A percentile compares a stretch with the other conserved stretches of the same genome.
phyloP scores from a whole-genome alignment of 2,329 filamentous ascomycete species.

The Alternaria brassicae region DNA sequence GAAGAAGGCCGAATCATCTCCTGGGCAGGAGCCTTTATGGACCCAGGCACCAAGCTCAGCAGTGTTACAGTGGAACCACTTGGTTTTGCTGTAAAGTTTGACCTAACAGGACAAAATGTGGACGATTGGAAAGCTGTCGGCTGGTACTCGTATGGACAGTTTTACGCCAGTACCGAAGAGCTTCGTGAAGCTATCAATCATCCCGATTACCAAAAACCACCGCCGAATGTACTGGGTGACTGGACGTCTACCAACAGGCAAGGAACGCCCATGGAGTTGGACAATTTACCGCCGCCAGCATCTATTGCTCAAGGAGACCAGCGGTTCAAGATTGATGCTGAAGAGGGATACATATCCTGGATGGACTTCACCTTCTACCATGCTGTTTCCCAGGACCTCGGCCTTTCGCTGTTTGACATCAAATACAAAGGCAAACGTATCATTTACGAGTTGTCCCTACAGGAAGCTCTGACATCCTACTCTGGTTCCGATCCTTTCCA shows the following conservation, averaged over 20 bases:
- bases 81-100: constrained; percentile 52
- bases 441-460: constrained; percentile 62
- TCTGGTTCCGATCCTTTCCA: constrained; percentile 58
- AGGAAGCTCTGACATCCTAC: constrained; percentile 64
- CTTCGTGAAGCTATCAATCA: constrained; percentile 56
- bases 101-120: constrained; percentile 61
- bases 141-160: constrained; percentile 64
- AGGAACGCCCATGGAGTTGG: constrained; percentile 52
- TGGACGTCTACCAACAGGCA: constrained; percentile 56
- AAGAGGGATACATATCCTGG: constrained; percentile 58
- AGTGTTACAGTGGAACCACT: constrained; percentile 56
- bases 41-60: constrained; percentile 51
- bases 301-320: constrained; percentile 55
- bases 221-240: constrained; percentile 58
- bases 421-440: constrained; percentile 62
- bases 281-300: constrained; percentile 62
- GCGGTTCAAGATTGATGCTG: constrained; percentile 54
- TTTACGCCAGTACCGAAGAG: constrained; percentile 59
- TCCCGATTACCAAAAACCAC: constrained; percentile 55
- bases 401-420: constrained; percentile 61
- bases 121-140: constrained; percentile 59
- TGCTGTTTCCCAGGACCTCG: constrained; percentile 58
- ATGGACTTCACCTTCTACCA: constrained; percentile 63
- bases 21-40: constrained; percentile 59
- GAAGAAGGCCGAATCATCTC: constrained; percentile 53